Conservation (phyloP, 2,329 filamentous ascomycete species). For the Neobulgaria alba region DNA sequence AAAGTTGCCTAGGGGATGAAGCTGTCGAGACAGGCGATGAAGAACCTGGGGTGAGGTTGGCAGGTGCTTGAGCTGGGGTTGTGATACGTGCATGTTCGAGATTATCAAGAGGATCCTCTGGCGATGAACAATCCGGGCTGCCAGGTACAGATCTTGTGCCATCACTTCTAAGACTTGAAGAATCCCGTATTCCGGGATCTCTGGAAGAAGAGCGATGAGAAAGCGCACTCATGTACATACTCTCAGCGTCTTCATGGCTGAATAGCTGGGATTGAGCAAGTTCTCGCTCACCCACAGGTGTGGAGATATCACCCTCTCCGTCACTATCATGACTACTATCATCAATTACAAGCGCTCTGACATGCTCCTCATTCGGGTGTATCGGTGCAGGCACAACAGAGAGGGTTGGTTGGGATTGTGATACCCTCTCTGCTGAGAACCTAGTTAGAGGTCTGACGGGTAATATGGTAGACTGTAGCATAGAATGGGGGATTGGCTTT, state of each 20-base stretch:
- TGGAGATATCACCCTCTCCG: slow-evolving; percentile 16
- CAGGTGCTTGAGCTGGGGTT: slow-evolving; percentile 7
- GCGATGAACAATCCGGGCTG: slow-evolving; percentile 11
- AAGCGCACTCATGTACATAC: slow-evolving; percentile 77
- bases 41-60: slow-evolving; percentile 2
- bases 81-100: slow-evolving; percentile 19
- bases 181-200: slow-evolving; percentile 23
- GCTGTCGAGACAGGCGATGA: background rate
- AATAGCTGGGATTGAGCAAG: slow-evolving; percentile 60
- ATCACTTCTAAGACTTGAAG: slow-evolving; percentile 16
- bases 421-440: slow-evolving; percentile 23
- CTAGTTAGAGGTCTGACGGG: slow-evolving; percentile 17
- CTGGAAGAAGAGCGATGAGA: slow-evolving; percentile 33
- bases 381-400: too few relatives aligned
- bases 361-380: background rate
- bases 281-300: slow-evolving; percentile 34
- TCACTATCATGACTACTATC: slow-evolving; percentile 6
- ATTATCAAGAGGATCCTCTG: slow-evolving; percentile 16
- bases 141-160: slow-evolving; percentile 10
- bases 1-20: background rate
- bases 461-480: slow-evolving; percentile 23
- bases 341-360: background rate
- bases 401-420: slow-evolving; percentile 24
- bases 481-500: slow-evolving; percentile 1
- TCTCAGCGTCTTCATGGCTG: slow-evolving; percentile 72